These are phyloP conservation scores for Candida hungchunana DNA, from an alignment of 805 yeast genomes.

Conservation along the genomic window DNA sequence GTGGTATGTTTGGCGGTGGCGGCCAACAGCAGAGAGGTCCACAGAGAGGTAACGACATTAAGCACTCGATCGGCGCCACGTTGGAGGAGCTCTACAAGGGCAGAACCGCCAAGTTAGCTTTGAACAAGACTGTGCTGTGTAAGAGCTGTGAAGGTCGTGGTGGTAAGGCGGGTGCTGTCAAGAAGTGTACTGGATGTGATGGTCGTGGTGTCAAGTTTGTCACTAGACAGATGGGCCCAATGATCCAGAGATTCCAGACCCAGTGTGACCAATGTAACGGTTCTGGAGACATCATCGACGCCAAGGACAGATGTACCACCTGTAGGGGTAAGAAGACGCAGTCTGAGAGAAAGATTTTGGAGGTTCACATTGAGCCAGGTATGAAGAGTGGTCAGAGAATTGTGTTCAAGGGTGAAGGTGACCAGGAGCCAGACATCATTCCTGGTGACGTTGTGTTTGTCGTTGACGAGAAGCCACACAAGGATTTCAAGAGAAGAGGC, in stretches of 20 bases:
- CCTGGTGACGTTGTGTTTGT: conserved; percentile 97
- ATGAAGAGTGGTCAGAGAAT: conserved; percentile 92
- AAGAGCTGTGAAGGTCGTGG: conserved; percentile 90
- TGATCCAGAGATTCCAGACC: conserved; percentile 97
- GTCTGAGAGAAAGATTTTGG: conserved; percentile 86
- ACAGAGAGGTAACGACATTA: conserved; percentile 83
- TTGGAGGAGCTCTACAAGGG: conserved; percentile 94
- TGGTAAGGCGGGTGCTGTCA: conserved; percentile 88
- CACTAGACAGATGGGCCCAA: conserved; percentile 98
- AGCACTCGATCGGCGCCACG: conserved; percentile 78
- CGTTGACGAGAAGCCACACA: conserved; percentile 86
- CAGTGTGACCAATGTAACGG: conserved; percentile 92
- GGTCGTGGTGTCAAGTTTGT: conserved; percentile 91
- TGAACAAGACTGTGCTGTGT: conserved; percentile 89
- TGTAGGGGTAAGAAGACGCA: conserved; percentile 89
- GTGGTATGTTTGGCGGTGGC: conserved; percentile 46
- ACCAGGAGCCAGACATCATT: conserved; percentile 88
- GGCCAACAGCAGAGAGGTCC: conserved; percentile 78
- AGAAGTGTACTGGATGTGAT: conserved; percentile 79
- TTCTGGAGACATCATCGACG: conserved; percentile 81
- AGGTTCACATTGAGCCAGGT: conserved; percentile 95
- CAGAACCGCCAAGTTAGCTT: conserved; percentile 87
- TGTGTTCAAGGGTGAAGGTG: conserved; percentile 93
- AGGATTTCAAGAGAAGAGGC: conserved; percentile 78
- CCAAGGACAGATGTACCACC: conserved; percentile 80